phyloP scores from a whole-genome alignment of 768 basidiomycete species.

The Russula virescens region DNA sequence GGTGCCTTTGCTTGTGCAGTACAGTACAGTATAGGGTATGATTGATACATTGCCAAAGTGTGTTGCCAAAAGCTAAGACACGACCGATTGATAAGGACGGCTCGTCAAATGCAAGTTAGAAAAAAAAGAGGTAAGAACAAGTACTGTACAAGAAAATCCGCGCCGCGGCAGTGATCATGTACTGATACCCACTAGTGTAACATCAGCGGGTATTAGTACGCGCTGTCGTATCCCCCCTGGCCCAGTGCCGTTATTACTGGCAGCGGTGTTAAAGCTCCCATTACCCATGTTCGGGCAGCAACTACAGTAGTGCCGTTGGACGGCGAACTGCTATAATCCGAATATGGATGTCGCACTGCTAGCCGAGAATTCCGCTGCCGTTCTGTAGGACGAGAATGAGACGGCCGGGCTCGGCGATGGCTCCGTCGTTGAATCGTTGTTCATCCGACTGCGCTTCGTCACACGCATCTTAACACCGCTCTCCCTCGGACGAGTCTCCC shows the following conservation, averaged over 20 bases:
- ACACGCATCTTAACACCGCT: constrained; percentile 36
- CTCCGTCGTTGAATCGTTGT: constrained; percentile 45
- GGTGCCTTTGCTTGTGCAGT: too few species aligned
- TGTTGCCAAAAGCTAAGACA: too few species aligned
- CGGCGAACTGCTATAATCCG: constrained; percentile 39
- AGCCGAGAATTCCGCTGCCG: constrained; percentile 41
- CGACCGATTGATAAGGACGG: too few species aligned
- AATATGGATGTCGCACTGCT: constrained; percentile 51
- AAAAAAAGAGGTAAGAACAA: too few species aligned
- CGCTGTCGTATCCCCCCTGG: constrained; percentile 44
- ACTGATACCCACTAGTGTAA: too few species aligned
- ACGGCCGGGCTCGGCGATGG: constrained; percentile 58
- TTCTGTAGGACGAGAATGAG: constrained; percentile 45
- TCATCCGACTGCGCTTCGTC: constrained; percentile 69
- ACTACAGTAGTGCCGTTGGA: constrained; percentile 36
- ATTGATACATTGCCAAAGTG: too few species aligned
- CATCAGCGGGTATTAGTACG: constrained; percentile 79
- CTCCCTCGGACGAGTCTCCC: constrained; percentile 45
- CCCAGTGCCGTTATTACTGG: constrained; percentile 10
- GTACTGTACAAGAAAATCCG: too few species aligned
- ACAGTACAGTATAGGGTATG: too few species aligned
- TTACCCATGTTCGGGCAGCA: constrained; percentile 7
- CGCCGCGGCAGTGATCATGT: too few species aligned
- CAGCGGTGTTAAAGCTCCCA: neutral
- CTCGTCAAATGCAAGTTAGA: too few species aligned